Conservation (phyloP, 1,139 yeast genomes). For the Lodderomyces orthopsilosis region DNA sequence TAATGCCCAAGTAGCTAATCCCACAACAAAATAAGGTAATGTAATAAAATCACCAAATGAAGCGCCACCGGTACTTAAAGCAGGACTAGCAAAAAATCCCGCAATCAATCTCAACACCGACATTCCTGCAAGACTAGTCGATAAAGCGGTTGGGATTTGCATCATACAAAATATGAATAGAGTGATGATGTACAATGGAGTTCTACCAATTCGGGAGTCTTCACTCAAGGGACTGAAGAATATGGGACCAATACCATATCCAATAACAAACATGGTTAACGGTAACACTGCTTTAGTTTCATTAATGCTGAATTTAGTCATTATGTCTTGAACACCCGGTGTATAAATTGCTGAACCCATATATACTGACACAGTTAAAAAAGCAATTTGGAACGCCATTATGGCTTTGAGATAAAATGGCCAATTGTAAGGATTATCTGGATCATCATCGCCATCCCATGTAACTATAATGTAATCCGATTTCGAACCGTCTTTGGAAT, state of each 20-base stretch:
- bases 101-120: slow-evolving; percentile 31
- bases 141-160: slow-evolving; percentile 35
- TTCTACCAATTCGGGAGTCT: slow-evolving; percentile 50
- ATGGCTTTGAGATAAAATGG: slow-evolving; percentile 19
- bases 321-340: slow-evolving; percentile 32
- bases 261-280: slow-evolving; percentile 40
- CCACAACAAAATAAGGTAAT: slow-evolving; percentile 25
- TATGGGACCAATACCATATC: slow-evolving; percentile 58
- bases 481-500: not conserved
- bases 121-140: slow-evolving; percentile 29
- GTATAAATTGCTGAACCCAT: slow-evolving; percentile 31
- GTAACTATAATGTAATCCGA: slow-evolving; percentile 14
- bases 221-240: slow-evolving; percentile 56
- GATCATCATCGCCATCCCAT: slow-evolving; percentile 31
- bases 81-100: slow-evolving; percentile 37
- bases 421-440: slow-evolving; percentile 32
- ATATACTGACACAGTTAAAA: slow-evolving; percentile 24
- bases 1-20: slow-evolving; percentile 30
- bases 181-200: slow-evolving; percentile 30
- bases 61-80: slow-evolving; percentile 40
- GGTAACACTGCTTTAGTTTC: slow-evolving; percentile 46
- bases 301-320: slow-evolving; percentile 42
- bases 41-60: slow-evolving; percentile 28
- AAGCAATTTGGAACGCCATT: slow-evolving; percentile 20
- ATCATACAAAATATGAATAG: slow-evolving; percentile 29